A percentile compares a stretch with the other conserved stretches of the same genome.
Conservation (phyloP, 179 eudicot species). For the Vitellaria paradoxa region DNA sequence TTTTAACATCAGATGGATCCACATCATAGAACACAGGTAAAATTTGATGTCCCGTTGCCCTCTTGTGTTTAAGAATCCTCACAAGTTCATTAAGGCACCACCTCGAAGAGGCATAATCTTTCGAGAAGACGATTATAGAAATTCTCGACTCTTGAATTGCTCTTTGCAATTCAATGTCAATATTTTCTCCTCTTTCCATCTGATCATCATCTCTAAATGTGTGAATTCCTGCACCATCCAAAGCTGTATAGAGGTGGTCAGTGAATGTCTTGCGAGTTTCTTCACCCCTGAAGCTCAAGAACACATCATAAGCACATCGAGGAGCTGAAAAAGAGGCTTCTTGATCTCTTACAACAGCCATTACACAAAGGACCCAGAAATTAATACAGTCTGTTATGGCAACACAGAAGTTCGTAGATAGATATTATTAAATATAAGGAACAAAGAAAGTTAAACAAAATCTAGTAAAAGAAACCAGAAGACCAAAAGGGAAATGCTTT, state of each 20-base stretch:
- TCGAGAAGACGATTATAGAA: slow-evolving; percentile 14
- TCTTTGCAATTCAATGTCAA: background rate
- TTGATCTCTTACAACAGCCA: too few relatives aligned
- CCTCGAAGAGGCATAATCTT: slow-evolving; percentile 9
- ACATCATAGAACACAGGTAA: slow-evolving; percentile 17
- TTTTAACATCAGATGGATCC: background rate
- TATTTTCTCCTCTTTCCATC: slow-evolving; percentile 1
- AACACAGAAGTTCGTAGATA: too few relatives aligned
- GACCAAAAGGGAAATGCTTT: too few relatives aligned
- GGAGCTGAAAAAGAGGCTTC: too few relatives aligned
- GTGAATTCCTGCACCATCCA: background rate
- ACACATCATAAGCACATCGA: too few relatives aligned
- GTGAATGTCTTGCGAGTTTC: background rate
- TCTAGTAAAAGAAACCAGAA: too few relatives aligned
- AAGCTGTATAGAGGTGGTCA: background rate
- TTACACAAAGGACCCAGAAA: too few relatives aligned
- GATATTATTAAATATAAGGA: too few relatives aligned
- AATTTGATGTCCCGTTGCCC: background rate
- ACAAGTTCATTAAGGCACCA: slow-evolving; percentile 23
- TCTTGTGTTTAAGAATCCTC: background rate
- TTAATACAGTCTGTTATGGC: too few relatives aligned
- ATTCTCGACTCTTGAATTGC: slow-evolving; percentile 8
- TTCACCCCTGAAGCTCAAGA: too few relatives aligned
- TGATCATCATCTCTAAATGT: slow-evolving; percentile 11
- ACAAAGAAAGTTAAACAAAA: too few relatives aligned